Evolutionary conservation across 306 rosid genomes (phyloP).

Genomic region (Castanospermum australe): DNA sequence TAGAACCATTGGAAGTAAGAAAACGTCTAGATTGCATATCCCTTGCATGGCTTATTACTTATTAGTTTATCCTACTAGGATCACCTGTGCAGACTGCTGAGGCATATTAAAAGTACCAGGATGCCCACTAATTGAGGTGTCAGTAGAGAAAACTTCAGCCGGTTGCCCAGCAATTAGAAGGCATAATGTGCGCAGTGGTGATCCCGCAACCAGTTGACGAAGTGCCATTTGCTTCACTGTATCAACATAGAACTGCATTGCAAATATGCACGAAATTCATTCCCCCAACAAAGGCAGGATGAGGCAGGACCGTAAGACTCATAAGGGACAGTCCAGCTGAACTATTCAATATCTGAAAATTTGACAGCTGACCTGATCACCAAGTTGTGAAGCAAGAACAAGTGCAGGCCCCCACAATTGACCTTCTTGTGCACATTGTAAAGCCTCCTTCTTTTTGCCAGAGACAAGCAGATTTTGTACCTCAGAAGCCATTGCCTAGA

Average conservation of each 20-base stretch:
- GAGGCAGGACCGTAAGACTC: neutral
- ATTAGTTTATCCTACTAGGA: conserved; percentile 16
- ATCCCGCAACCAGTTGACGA: conserved; percentile 73
- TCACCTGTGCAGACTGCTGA: conserved; percentile 76
- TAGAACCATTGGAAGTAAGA: neutral
- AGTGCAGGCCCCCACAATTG: conserved; percentile 99
- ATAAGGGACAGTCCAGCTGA: conserved; percentile 18
- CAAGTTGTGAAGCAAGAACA: conserved; percentile 95
- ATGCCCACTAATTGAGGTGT: conserved; percentile 32
- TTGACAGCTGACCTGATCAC: conserved; percentile 75
- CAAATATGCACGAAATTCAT: conserved; percentile 23
- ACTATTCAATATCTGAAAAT: conserved; percentile 6
- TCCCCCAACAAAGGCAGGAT: conserved; percentile 10
- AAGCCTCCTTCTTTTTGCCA: conserved; percentile 91
- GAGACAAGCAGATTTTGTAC: conserved; percentile 84
- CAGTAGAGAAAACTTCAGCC: conserved; percentile 75
- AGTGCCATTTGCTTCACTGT: conserved; percentile 95
- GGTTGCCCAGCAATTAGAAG: conserved; percentile 94
- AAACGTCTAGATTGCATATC: conserved; percentile 1
- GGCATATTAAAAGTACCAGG: conserved; percentile 37
- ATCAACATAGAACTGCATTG: conserved; percentile 85
- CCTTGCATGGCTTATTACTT: conserved; percentile 19
- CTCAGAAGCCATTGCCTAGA: conserved; percentile 84
- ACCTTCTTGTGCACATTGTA: conserved; percentile 90
- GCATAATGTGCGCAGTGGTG: conserved; percentile 93